A percentile compares a stretch with the other conserved stretches of the same genome.
Conservation (phyloP, 2,329 filamentous ascomycete species). For the Colletotrichum lindemuthianum region DNA sequence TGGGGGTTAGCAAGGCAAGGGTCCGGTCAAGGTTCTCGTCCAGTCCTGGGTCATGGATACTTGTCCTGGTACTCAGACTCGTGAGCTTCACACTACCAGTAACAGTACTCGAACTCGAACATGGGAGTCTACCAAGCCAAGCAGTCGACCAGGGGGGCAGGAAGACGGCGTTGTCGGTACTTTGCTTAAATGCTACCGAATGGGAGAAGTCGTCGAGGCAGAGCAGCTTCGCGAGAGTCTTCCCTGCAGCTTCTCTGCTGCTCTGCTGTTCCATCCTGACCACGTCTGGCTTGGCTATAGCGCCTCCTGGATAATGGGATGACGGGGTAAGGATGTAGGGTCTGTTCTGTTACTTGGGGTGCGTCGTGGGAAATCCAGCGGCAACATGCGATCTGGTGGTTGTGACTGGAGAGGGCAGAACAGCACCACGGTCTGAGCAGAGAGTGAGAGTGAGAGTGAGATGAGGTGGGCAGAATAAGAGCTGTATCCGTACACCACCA, state of each 20-base stretch:
- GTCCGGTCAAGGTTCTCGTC: slow-evolving; percentile 31
- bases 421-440: slow-evolving; percentile 1
- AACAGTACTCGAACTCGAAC: too few species aligned
- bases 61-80: neutral
- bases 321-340: slow-evolving; percentile 35
- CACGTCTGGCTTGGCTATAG: slow-evolving; percentile 43
- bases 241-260: neutral
- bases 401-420: slow-evolving; percentile 16
- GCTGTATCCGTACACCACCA: too few species aligned
- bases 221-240: too few species aligned
- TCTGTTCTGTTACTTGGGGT: slow-evolving; percentile 48
- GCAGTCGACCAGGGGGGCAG: too few species aligned
- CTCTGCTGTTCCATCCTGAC: neutral
- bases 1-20: slow-evolving; percentile 36
- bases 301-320: slow-evolving; percentile 52
- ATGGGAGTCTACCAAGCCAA: too few species aligned
- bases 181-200: too few species aligned
- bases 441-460: too few species aligned
- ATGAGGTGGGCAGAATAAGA: slow-evolving; percentile 20
- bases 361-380: slow-evolving; percentile 45
- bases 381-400: slow-evolving; percentile 39
- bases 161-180: too few species aligned
- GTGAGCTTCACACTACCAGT: too few species aligned
- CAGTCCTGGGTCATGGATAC: slow-evolving; percentile 18
- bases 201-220: too few species aligned